phyloP scores from a whole-genome alignment of 495 filamentous ascomycete genomes.

The Neurospora cerealis region DNA sequence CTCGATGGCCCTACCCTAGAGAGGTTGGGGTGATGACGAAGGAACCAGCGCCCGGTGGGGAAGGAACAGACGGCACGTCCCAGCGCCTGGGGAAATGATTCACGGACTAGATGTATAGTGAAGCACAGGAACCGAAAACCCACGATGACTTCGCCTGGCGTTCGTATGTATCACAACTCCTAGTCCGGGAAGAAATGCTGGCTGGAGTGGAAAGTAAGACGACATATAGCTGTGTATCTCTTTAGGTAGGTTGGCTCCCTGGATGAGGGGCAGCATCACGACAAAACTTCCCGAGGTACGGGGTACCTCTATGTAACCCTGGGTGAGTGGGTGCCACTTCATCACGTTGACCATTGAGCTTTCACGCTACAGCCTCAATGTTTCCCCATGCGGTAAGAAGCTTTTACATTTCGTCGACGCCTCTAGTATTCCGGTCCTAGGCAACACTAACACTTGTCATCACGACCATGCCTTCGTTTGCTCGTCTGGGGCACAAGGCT shows the following conservation, averaged over 20 bases:
- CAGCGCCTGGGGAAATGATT: slow-evolving; percentile 21
- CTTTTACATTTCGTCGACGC: background rate
- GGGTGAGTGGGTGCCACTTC: background rate
- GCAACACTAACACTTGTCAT: background rate
- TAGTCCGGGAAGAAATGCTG: background rate
- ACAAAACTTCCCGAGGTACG: background rate
- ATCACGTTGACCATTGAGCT: background rate
- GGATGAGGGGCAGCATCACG: background rate
- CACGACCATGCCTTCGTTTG: background rate
- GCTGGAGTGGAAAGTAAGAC: background rate
- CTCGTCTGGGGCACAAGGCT: background rate
- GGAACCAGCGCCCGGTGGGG: background rate
- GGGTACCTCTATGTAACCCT: background rate
- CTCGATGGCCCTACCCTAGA: background rate
- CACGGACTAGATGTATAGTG: slow-evolving; percentile 2
- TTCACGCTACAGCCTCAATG: background rate
- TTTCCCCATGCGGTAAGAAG: background rate
- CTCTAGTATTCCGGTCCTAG: background rate
- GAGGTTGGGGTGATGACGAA: background rate
- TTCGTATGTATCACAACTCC: background rate
- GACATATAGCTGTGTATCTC: background rate
- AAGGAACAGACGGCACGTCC: background rate
- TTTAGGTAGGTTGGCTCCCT: background rate
- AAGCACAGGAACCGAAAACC: background rate
- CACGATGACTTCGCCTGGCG: background rate